Conservation (phyloP, 169 alveolate genomes). For the Plasmodium inui region DNA sequence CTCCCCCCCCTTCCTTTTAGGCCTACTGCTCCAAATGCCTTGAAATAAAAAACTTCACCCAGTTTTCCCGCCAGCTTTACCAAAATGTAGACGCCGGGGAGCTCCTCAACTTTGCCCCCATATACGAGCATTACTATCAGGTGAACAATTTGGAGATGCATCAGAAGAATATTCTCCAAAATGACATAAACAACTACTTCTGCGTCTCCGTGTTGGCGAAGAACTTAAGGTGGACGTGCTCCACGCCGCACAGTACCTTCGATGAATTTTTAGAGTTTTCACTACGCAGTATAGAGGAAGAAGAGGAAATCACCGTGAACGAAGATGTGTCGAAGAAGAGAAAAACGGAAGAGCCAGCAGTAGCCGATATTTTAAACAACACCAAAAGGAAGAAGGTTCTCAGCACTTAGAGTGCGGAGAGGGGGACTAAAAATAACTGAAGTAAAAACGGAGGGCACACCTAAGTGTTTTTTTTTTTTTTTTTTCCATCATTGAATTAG, state of each 20-base stretch:
- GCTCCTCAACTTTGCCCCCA: constrained; percentile 43
- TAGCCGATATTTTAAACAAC: background rate
- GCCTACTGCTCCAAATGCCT: constrained; percentile 58
- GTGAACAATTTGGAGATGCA: constrained; percentile 44
- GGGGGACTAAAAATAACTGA: background rate
- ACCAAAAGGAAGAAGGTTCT: constrained; percentile 17
- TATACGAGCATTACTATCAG: constrained; percentile 58
- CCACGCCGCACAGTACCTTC: constrained; percentile 47
- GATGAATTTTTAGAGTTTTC: constrained; percentile 49
- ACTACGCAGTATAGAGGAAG: background rate
- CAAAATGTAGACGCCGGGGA: constrained; percentile 7
- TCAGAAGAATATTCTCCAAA: constrained; percentile 21
- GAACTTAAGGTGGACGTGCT: constrained; percentile 51
- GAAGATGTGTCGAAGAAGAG: constrained; percentile 9
- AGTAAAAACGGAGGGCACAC: background rate
- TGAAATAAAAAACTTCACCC: constrained; percentile 40
- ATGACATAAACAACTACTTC: constrained; percentile 41
- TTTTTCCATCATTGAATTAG: background rate
- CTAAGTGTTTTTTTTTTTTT: background rate
- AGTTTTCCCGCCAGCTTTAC: constrained; percentile 33
- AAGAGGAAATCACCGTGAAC: background rate
- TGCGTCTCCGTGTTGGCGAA: constrained; percentile 30
- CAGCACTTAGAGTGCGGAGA: background rate
- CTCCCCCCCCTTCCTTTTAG: constrained; percentile 13
- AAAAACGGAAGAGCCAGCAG: background rate